phyloP scores from a whole-genome alignment of 2,329 filamentous ascomycete genomes.

The Aureobasidium subglaciale region DNA sequence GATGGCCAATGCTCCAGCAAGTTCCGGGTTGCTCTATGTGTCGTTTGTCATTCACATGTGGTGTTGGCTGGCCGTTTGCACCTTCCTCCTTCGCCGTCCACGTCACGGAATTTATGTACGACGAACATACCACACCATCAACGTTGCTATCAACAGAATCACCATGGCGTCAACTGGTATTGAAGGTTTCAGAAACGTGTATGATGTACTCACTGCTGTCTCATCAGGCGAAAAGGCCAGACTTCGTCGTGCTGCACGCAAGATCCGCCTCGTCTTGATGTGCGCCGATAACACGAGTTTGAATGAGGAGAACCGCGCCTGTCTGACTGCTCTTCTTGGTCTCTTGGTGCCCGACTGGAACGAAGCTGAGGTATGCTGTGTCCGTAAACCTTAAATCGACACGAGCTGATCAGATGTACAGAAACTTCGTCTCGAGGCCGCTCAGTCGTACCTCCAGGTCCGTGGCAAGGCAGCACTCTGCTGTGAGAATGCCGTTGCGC shows the following conservation, averaged over 20 bases:
- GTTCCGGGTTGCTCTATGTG: background rate
- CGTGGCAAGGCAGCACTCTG: slow-evolving; percentile 1
- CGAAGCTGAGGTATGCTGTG: background rate
- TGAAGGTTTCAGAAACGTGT: slow-evolving; percentile 5
- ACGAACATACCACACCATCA: background rate
- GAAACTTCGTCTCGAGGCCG: slow-evolving; percentile 1
- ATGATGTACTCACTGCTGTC: background rate
- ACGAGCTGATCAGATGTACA: background rate
- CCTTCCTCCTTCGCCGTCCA: background rate
- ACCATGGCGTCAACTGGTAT: background rate
- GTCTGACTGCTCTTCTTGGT: background rate
- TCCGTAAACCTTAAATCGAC: background rate
- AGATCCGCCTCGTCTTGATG: slow-evolving; percentile 6
- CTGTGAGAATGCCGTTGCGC: background rate
- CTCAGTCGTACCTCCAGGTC: background rate
- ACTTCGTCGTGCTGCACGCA: slow-evolving; percentile 7
- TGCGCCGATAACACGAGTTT: background rate
- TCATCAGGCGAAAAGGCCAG: background rate
- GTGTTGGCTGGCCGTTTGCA: background rate
- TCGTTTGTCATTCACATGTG: background rate
- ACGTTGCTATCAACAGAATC: background rate
- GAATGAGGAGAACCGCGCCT: background rate
- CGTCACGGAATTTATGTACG: background rate
- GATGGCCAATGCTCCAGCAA: background rate
- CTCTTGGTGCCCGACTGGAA: background rate